phyloP scores from a whole-genome alignment of 768 basidiomycete genomes.

The Arthromyces matolae region DNA sequence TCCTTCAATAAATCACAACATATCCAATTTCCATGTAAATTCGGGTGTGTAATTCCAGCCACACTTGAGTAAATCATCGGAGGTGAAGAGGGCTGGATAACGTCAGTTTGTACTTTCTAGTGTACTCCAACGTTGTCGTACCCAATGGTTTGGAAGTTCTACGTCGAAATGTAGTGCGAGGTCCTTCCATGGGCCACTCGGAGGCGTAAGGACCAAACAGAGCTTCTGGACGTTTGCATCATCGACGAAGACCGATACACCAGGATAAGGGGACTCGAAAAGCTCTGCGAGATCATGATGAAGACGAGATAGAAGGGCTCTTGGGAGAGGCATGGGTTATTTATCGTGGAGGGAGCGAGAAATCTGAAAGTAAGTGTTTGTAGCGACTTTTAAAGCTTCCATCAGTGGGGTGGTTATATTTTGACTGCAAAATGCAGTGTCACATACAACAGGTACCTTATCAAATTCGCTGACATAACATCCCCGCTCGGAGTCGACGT shows the following conservation, averaged over 20 bases:
- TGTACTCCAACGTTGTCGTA: slow-evolving; percentile 13
- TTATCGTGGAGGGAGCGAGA: neutral
- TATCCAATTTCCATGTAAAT: slow-evolving; percentile 34
- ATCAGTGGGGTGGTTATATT: slow-evolving; percentile 9
- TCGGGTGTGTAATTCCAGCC: slow-evolving; percentile 37
- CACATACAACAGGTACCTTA: neutral
- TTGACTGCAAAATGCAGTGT: slow-evolving; percentile 11
- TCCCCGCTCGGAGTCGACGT: slow-evolving; percentile 1
- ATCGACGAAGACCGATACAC: slow-evolving; percentile 38
- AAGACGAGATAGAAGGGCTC: slow-evolving; percentile 32
- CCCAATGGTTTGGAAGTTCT: slow-evolving; percentile 36
- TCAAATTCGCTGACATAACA: slow-evolving; percentile 13
- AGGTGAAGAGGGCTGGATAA: slow-evolving; percentile 32
- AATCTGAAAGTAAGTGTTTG: neutral
- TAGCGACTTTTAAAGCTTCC: slow-evolving; percentile 10
- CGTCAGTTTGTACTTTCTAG: neutral
- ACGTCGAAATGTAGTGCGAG: slow-evolving; percentile 40
- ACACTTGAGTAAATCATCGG: slow-evolving; percentile 33
- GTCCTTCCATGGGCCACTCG: slow-evolving; percentile 42
- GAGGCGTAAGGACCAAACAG: slow-evolving; percentile 42
- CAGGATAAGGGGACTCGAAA: slow-evolving; percentile 39
- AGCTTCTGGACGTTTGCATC: slow-evolving; percentile 39
- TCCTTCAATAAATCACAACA: slow-evolving; percentile 42
- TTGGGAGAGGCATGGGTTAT: slow-evolving; percentile 12
- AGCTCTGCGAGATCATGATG: slow-evolving; percentile 40